These are phyloP conservation scores for Achaetomium macrosporum DNA, from an alignment of 2,329 filamentous ascomycete genomes.

Conservation along the genomic window DNA sequence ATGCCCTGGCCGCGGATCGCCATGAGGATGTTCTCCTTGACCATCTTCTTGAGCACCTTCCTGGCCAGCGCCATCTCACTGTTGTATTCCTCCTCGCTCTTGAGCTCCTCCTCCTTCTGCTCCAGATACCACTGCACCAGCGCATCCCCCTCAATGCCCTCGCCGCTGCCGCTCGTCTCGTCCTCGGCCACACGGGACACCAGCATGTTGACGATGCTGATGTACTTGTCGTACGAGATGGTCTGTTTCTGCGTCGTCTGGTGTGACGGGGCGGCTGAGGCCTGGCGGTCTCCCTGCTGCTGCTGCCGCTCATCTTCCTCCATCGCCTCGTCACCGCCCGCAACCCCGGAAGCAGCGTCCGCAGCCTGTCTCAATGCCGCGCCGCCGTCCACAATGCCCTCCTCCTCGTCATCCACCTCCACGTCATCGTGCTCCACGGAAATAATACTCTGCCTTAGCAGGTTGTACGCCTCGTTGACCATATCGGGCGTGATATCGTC, in stretches of 20 bases:
- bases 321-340: conserved; percentile 39
- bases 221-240: conserved; percentile 94
- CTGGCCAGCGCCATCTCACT: conserved; percentile 64
- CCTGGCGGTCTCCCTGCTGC: conserved; percentile 27
- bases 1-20: conserved; percentile 63
- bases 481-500: conserved; percentile 80
- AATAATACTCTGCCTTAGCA: conserved; percentile 91
- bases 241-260: conserved; percentile 56
- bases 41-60: conserved; percentile 92
- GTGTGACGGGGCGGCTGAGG: conserved; percentile 6
- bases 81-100: conserved; percentile 74
- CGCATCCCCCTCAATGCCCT: conserved; percentile 79
- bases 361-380: conserved; percentile 42
- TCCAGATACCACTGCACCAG: conserved; percentile 88
- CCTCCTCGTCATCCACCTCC: conserved; percentile 77
- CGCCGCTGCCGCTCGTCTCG: conserved; percentile 62
- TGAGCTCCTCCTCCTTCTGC: conserved; percentile 76
- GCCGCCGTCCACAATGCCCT: conserved; percentile 40
- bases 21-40: conserved; percentile 89
- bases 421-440: conserved; percentile 97
- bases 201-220: conserved; percentile 79
- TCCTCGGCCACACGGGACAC: conserved; percentile 80
- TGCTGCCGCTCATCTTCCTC: conserved; percentile 27
- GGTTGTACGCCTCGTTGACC: conserved; percentile 85
- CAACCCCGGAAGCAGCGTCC: conserved; percentile 45